Percentiles rank a stretch among this genome's conserved stretches.
phyloP scores from a whole-genome alignment of 2,329 filamentous ascomycete genomes.

The Aspergillus aculeatus region DNA sequence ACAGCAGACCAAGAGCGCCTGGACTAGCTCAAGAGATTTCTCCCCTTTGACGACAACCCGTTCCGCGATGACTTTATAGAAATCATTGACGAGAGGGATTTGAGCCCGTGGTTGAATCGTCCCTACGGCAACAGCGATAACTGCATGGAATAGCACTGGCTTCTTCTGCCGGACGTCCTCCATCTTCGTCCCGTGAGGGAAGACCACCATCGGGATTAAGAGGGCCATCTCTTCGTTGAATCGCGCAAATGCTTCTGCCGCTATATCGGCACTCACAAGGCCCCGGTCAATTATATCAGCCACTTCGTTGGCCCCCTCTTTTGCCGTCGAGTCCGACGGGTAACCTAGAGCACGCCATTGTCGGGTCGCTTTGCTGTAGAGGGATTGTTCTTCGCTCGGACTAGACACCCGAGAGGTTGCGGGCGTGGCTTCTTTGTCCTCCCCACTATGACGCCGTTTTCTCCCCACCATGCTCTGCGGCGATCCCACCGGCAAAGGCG shows the following conservation, averaged over 20 bases:
- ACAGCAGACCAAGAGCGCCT: slow-evolving; percentile 71
- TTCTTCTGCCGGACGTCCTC: slow-evolving; percentile 56
- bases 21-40: slow-evolving; percentile 80
- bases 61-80: slow-evolving; percentile 72
- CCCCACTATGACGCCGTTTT: slow-evolving; percentile 34
- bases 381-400: slow-evolving; percentile 22
- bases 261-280: slow-evolving; percentile 53
- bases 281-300: slow-evolving; percentile 51
- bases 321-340: slow-evolving; percentile 15
- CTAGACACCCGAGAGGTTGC: slow-evolving; percentile 13
- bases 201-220: slow-evolving; percentile 59
- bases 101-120: slow-evolving; percentile 57
- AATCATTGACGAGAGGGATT: slow-evolving; percentile 62
- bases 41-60: slow-evolving; percentile 71
- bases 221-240: slow-evolving; percentile 56
- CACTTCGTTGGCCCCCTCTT: slow-evolving; percentile 29
- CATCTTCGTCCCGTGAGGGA: slow-evolving; percentile 55
- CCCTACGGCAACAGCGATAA: slow-evolving; percentile 56
- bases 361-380: slow-evolving; percentile 14
- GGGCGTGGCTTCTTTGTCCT: slow-evolving; percentile 23
- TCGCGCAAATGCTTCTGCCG: slow-evolving; percentile 56
- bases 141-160: slow-evolving; percentile 59
- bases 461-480: slow-evolving; percentile 20
- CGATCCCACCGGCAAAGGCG: slow-evolving; percentile 3
- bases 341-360: slow-evolving; percentile 25